Evolutionary conservation across 495 filamentous ascomycete genomes (phyloP).

Genomic region (Aspergillus homomorphus): DNA sequence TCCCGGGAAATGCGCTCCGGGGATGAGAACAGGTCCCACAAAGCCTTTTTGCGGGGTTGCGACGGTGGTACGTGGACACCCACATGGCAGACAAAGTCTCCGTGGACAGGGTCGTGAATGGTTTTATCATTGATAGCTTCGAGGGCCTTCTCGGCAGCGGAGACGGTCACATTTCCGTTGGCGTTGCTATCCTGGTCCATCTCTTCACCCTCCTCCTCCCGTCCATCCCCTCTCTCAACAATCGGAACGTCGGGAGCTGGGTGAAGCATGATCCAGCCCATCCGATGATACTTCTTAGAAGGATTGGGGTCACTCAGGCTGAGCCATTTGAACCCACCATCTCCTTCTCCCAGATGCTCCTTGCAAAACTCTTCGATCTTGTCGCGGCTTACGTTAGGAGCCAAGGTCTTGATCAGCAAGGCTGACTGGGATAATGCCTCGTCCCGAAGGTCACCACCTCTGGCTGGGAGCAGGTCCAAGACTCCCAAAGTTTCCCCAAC

Average conservation of each 20-base stretch:
- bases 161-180: slow-evolving; percentile 25
- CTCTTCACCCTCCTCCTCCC: slow-evolving; percentile 63
- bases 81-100: slow-evolving; percentile 96
- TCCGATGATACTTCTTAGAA: slow-evolving; percentile 92
- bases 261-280: slow-evolving; percentile 97
- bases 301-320: slow-evolving; percentile 96
- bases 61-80: slow-evolving; percentile 88
- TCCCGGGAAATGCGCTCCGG: slow-evolving; percentile 86
- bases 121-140: slow-evolving; percentile 94
- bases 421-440: slow-evolving; percentile 82
- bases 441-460: slow-evolving; percentile 77
- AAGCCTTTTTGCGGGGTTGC: slow-evolving; percentile 87
- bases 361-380: slow-evolving; percentile 92
- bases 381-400: slow-evolving; percentile 89
- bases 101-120: slow-evolving; percentile 86
- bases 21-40: slow-evolving; percentile 93
- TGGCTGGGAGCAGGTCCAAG: slow-evolving; percentile 77
- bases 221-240: slow-evolving; percentile 56
- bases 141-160: slow-evolving; percentile 77
- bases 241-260: slow-evolving; percentile 62
- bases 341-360: slow-evolving; percentile 80
- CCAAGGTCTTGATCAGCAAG: slow-evolving; percentile 95
- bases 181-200: slow-evolving; percentile 39
- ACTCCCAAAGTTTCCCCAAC: slow-evolving; percentile 90
- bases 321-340: slow-evolving; percentile 86